Conservation (phyloP, 1,284 basidiomycete species). For the Heterobasidion occidentale region DNA sequence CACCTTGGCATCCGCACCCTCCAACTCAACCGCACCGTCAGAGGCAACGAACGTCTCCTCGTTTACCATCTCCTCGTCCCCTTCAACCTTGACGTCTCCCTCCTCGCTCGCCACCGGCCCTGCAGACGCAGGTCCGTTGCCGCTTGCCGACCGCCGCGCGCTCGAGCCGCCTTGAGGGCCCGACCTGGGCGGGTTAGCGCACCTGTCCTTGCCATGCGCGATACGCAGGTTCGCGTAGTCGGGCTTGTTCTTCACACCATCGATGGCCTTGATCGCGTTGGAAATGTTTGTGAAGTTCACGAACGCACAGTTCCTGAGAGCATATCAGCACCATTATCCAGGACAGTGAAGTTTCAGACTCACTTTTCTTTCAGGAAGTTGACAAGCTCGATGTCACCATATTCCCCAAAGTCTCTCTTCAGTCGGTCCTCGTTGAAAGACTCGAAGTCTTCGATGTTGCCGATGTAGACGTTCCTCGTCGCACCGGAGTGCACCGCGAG, state of each 20-base stretch:
- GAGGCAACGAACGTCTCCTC: background rate
- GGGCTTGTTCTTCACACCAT: slow-evolving; percentile 80
- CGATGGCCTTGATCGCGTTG: slow-evolving; percentile 93
- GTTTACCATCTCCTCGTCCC: background rate
- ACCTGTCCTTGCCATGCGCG: slow-evolving; percentile 91
- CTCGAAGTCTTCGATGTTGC: slow-evolving; percentile 89
- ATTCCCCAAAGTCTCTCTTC: slow-evolving; percentile 85
- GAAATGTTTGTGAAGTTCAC: slow-evolving; percentile 92
- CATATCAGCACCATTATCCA: slow-evolving; percentile 2
- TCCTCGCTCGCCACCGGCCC: background rate
- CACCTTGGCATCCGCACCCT: slow-evolving; percentile 11
- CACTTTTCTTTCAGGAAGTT: slow-evolving; percentile 93
- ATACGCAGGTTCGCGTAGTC: slow-evolving; percentile 81
- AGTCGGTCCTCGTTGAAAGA: slow-evolving; percentile 80
- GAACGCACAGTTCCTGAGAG: slow-evolving; percentile 79
- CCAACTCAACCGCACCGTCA: slow-evolving; percentile 6
- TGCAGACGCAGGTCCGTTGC: background rate
- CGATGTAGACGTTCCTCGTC: slow-evolving; percentile 92
- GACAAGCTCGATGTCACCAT: slow-evolving; percentile 90
- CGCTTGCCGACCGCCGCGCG: slow-evolving; percentile 25
- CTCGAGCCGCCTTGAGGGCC: slow-evolving; percentile 59
- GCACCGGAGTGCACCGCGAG: slow-evolving; percentile 86
- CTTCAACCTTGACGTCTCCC: background rate
- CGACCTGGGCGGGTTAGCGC: slow-evolving; percentile 82
- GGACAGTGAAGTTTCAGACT: slow-evolving; percentile 19